Conservation (phyloP, 805 yeast genomes). For the Candida vartiovaarae region DNA sequence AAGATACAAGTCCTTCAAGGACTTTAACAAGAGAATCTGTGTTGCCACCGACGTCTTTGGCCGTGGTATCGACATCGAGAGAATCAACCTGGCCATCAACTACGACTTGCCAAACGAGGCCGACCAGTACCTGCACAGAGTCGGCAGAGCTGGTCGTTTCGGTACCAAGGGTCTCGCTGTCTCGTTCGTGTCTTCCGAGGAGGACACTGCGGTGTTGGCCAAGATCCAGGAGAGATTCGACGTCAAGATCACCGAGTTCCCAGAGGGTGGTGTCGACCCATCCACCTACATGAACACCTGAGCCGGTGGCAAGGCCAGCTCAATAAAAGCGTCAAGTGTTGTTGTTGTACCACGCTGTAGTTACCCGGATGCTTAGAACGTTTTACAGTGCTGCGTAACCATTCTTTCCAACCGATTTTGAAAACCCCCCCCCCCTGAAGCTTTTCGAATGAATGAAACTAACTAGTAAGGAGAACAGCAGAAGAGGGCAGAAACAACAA, state of each 20-base stretch:
- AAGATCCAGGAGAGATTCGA: conserved; percentile 97
- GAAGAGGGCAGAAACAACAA: not conserved
- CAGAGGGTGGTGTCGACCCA: conserved; percentile 97
- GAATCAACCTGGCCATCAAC: conserved; percentile 96
- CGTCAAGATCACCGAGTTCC: conserved; percentile 90
- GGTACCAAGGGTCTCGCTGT: conserved; percentile 98
- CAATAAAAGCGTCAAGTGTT: not conserved
- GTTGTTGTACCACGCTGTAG: not conserved
- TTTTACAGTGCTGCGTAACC: too few species aligned
- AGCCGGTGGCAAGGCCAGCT: conserved; percentile 1
- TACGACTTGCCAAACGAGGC: conserved; percentile 95
- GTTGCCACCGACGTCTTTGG: conserved; percentile 98
- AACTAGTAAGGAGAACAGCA: not conserved
- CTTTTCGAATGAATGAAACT: too few species aligned
- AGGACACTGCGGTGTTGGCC: conserved; percentile 82
- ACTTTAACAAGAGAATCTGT: conserved; percentile 97
- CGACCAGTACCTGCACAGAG: conserved; percentile 97
- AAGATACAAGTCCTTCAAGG: conserved; percentile 92
- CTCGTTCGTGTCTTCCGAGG: conserved; percentile 78
- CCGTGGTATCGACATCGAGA: conserved; percentile 98
- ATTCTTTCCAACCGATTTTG: too few species aligned
- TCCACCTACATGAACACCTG: conserved; percentile 96
- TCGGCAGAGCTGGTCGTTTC: conserved; percentile 99
- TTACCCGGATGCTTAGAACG: not conserved
- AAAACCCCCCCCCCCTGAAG: too few species aligned